These are phyloP conservation scores for Colletotrichum orbiculare DNA, from an alignment of 2,329 filamentous ascomycete species.

Conservation along the genomic window DNA sequence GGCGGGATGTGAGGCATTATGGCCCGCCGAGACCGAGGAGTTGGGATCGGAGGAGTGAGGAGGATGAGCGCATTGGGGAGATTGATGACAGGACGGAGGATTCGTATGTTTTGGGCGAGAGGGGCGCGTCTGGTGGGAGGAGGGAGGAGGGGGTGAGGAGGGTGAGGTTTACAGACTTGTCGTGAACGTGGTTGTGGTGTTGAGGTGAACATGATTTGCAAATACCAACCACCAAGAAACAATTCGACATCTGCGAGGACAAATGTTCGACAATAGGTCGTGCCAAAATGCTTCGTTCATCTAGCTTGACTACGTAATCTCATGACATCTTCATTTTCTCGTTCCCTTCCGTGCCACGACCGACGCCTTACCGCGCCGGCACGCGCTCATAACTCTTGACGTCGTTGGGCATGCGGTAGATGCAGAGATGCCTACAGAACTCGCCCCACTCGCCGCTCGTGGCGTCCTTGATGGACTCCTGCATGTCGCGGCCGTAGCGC, in stretches of 20 bases:
- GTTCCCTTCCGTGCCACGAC: neutral
- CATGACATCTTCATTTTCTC: conserved; percentile 21
- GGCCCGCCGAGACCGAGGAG: conserved; percentile 1
- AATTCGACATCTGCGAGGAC: neutral
- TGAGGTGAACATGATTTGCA: too few species aligned
- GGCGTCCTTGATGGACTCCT: conserved; percentile 82
- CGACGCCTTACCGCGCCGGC: conserved; percentile 35
- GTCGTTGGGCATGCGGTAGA: conserved; percentile 69
- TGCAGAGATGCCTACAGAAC: conserved; percentile 79
- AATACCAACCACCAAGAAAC: neutral
- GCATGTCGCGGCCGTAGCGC: conserved; percentile 79
- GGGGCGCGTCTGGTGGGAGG: neutral
- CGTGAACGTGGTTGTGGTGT: neutral
- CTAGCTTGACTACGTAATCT: conserved; percentile 13
- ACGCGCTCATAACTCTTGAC: conserved; percentile 63
- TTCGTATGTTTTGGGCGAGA: conserved; percentile 19
- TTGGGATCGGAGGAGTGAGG: conserved; percentile 21
- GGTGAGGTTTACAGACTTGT: neutral
- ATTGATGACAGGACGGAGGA: conserved; percentile 18
- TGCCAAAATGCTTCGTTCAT: neutral
- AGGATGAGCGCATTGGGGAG: conserved; percentile 19
- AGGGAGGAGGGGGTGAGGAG: conserved; percentile 11
- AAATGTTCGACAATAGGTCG: too few species aligned
- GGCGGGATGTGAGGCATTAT: neutral
- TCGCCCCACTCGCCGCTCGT: conserved; percentile 81